Evolutionary conservation across 345 rosid genomes (phyloP), one percentile per base, ranked within the genome.

Genomic region (Geranium rotundifolium): DNA sequence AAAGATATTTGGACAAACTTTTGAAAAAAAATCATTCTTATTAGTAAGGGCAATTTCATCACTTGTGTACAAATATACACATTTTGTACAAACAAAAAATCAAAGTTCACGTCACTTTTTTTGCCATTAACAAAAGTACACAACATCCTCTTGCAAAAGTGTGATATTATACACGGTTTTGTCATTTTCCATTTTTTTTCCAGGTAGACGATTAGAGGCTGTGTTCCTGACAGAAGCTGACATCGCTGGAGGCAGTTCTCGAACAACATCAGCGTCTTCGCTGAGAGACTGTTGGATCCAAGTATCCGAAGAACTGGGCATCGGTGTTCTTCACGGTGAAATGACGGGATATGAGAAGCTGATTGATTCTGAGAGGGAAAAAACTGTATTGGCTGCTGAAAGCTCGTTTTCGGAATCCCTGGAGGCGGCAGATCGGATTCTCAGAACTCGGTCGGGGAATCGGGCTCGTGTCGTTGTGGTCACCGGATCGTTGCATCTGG

Each of bases 151-250:
- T 66, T 23, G 58, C 27, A 19, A 58, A 31, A 7, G 18, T 12
- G 17, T 49, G 29, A 46, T 54, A 5, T 3, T 16, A 17, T n/a
- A n/a, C n/a, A n/a, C n/a, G n/a, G n/a, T n/a, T n/a, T n/a, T n/a
- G n/a, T n/a, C n/a, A n/a, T n/a, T n/a, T n/a, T n/a, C n/a, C n/a
- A n/a, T n/a, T n/a, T 58, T 54, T 19, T 63, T 60, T 64, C 14
- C 85, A 84, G 90, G 82, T 54, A 46, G 67, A 54, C 76, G 69
- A 67, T 57, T 86, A 68, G 90, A 82, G 66, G 90, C 80, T 5
- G 87, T 82, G 57, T 41, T 83, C 66, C 39, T 88, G 60, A 90
- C 95, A 29, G 97, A 93, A 77, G 81, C 78, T 19, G 77, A 82
- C 46, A 84, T 93, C 23, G 90, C 83, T 2, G 96, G 96, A 67